Evolutionary conservation across 768 basidiomycete species (phyloP).

Genomic region (Hirschioporus abietinus): DNA sequence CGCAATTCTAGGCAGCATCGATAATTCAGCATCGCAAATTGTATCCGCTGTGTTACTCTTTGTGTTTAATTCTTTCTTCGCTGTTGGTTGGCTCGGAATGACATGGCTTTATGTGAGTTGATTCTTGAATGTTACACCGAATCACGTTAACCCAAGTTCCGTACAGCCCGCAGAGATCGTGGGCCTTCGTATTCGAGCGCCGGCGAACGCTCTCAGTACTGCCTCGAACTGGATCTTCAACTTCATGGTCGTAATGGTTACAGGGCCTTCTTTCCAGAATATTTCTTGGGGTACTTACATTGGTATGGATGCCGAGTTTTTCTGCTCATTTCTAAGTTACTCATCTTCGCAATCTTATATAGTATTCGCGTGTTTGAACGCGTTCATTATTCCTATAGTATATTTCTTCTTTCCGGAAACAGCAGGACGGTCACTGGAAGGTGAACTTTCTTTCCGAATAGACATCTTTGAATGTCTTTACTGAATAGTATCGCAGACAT

Average conservation of each 20-base stretch:
- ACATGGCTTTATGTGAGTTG: constrained; percentile 60
- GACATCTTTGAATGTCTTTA: constrained; percentile 1
- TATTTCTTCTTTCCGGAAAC: constrained; percentile 63
- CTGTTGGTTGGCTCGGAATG: constrained; percentile 66
- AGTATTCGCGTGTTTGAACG: constrained; percentile 55
- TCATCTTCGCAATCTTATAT: background rate
- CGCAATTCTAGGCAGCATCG: constrained; percentile 49
- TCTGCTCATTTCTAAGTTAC: background rate
- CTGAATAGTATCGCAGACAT: constrained; percentile 25
- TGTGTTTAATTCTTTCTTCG: constrained; percentile 70
- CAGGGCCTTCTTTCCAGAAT: constrained; percentile 51
- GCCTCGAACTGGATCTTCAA: constrained; percentile 49
- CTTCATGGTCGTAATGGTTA: constrained; percentile 57
- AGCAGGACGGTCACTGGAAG: constrained; percentile 53
- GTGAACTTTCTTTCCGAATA: constrained; percentile 14
- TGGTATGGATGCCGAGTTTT: constrained; percentile 24
- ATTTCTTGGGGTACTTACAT: constrained; percentile 60
- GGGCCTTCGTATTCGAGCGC: constrained; percentile 54
- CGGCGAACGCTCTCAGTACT: constrained; percentile 60
- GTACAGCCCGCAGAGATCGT: constrained; percentile 60
- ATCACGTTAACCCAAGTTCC: background rate
- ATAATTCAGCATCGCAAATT: constrained; percentile 41
- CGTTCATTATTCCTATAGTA: constrained; percentile 49
- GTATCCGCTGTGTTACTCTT: constrained; percentile 54
- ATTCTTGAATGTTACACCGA: background rate